phyloP scores from a whole-genome alignment of 2,329 filamentous ascomycete genomes.

The Aspergillus brunneoviolaceus region DNA sequence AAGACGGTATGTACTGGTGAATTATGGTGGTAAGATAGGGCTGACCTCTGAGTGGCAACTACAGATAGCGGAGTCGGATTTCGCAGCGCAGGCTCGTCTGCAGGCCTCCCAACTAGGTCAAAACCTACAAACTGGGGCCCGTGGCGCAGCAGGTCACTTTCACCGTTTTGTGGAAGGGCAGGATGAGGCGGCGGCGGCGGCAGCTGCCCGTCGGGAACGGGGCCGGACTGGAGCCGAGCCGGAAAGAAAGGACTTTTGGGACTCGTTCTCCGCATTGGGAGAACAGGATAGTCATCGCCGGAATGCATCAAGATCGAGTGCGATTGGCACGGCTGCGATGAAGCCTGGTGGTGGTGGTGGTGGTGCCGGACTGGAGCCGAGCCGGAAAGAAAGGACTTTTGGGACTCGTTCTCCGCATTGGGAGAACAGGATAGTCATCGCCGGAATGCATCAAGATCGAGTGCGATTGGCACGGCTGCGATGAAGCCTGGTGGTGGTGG shows the following conservation, averaged over 20 bases:
- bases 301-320: slow-evolving; percentile 44
- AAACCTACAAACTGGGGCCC: slow-evolving; percentile 65
- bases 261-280: slow-evolving; percentile 74
- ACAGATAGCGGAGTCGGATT: slow-evolving; percentile 76
- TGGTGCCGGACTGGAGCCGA: slow-evolving; percentile 57
- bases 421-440: slow-evolving; percentile 42
- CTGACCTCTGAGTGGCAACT: slow-evolving; percentile 6
- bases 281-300: slow-evolving; percentile 28
- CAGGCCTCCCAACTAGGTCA: slow-evolving; percentile 55
- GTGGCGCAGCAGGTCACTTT: slow-evolving; percentile 75
- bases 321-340: slow-evolving; percentile 65
- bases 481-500: slow-evolving; percentile 52
- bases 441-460: slow-evolving; percentile 41
- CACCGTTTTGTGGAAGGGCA: slow-evolving; percentile 84
- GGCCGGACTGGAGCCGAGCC: slow-evolving; percentile 59
- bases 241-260: slow-evolving; percentile 84
- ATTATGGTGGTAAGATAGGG: neutral
- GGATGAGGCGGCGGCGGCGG: slow-evolving; percentile 49
- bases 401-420: slow-evolving; percentile 81
- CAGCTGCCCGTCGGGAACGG: slow-evolving; percentile 26
- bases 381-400: slow-evolving; percentile 77
- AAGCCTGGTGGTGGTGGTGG: slow-evolving; percentile 48
- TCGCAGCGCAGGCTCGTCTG: slow-evolving; percentile 68
- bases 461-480: slow-evolving; percentile 62
- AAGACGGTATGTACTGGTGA: slow-evolving; percentile 63